These are phyloP conservation scores for Zanthoxylum bungeanum DNA, from an alignment of 345 rosid genomes.

Conservation along the genomic window DNA sequence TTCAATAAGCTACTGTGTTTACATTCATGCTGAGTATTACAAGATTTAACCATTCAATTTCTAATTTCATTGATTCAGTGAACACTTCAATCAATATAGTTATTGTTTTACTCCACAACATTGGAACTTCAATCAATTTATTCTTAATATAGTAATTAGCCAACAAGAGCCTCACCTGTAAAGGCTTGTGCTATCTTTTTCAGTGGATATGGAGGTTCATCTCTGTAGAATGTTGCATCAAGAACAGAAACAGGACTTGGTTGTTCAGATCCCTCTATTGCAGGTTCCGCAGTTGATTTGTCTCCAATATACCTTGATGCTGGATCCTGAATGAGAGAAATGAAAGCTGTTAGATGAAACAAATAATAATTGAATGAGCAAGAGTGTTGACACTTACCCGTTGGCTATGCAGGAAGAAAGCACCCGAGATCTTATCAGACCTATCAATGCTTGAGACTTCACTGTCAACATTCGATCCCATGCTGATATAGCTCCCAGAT, in stretches of 20 bases:
- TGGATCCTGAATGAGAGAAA: conserved; percentile 49
- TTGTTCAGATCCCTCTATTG: conserved; percentile 54
- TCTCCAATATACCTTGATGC: conserved; percentile 34
- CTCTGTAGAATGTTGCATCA: conserved; percentile 68
- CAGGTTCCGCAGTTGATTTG: conserved; percentile 29
- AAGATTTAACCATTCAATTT: not conserved
- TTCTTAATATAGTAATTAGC: conserved; percentile 6
- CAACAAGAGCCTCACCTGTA: conserved; percentile 48
- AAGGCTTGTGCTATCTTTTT: conserved; percentile 61
- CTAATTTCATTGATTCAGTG: not conserved
- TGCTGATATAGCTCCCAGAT: conserved; percentile 57
- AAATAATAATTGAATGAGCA: conserved; percentile 10
- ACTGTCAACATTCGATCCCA: conserved; percentile 48
- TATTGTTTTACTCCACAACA: not conserved
- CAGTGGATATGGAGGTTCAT: conserved; percentile 84
- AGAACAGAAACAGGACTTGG: conserved; percentile 95
- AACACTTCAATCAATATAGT: not conserved
- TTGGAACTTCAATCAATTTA: not conserved
- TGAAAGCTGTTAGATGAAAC: conserved; percentile 17
- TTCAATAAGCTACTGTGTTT: not conserved
- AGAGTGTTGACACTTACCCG: conserved; percentile 39
- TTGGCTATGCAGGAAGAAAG: conserved; percentile 30
- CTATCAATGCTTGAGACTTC: conserved; percentile 65
- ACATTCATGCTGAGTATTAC: not conserved
- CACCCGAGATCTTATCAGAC: conserved; percentile 31